Evolutionary conservation across 805 yeast species (phyloP).

Genomic region (Barnettozyma siamensis): DNA sequence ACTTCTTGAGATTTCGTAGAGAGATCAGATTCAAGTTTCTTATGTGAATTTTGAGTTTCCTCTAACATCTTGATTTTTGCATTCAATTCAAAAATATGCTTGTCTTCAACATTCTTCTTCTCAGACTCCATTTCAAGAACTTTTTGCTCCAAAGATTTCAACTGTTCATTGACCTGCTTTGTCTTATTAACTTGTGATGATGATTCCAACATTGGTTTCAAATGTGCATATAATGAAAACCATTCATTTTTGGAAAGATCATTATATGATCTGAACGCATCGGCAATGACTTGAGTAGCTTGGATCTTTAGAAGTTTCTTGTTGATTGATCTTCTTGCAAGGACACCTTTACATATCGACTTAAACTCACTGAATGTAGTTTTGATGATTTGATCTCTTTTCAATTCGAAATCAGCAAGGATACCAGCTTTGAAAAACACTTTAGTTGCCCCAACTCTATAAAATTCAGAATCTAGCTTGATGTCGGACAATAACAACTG

Average conservation of each 20-base stretch:
- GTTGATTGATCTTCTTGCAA: slow-evolving; percentile 44
- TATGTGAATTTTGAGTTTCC: slow-evolving; percentile 37
- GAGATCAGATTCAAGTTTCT: slow-evolving; percentile 24
- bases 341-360: slow-evolving; percentile 57
- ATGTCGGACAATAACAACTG: slow-evolving; percentile 61
- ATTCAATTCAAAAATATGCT: slow-evolving; percentile 30
- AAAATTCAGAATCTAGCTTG: slow-evolving; percentile 66
- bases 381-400: slow-evolving; percentile 61
- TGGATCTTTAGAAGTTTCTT: slow-evolving; percentile 51
- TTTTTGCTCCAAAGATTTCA: slow-evolving; percentile 44
- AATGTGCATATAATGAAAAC: slow-evolving; percentile 64
- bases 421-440: slow-evolving; percentile 96
- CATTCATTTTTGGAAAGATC: slow-evolving; percentile 57
- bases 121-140: slow-evolving; percentile 33
- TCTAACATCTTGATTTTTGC: slow-evolving; percentile 44
- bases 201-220: slow-evolving; percentile 72
- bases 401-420: slow-evolving; percentile 79
- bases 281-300: slow-evolving; percentile 64
- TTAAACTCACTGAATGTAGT: slow-evolving; percentile 56
- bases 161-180: slow-evolving; percentile 50
- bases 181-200: slow-evolving; percentile 55
- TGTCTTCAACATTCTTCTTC: slow-evolving; percentile 24
- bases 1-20: slow-evolving; percentile 22
- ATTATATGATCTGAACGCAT: slow-evolving; percentile 50
- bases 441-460: slow-evolving; percentile 89